Conservation (phyloP, 2,329 filamentous ascomycete genomes). For the Colletotrichum salicis region DNA sequence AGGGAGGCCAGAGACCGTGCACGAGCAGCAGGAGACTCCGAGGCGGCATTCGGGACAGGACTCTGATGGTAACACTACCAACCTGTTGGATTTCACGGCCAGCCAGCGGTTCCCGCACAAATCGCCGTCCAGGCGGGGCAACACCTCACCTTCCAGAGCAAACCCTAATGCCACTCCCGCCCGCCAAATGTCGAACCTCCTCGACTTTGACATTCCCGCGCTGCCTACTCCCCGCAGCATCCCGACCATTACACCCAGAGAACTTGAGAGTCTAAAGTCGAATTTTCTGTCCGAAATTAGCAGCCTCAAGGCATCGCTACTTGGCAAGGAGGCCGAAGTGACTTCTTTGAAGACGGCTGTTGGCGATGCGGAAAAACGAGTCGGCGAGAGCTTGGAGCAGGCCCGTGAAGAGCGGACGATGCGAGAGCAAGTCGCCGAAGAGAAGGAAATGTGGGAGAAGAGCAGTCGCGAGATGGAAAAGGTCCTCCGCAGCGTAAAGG, state of each 20-base stretch:
- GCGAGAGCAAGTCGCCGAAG: conserved; percentile 77
- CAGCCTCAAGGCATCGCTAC: conserved; percentile 89
- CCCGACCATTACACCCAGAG: conserved; percentile 88
- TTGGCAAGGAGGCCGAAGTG: conserved; percentile 93
- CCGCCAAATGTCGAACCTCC: conserved; percentile 72
- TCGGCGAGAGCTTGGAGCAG: conserved; percentile 85
- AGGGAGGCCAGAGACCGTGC: conserved; percentile 46
- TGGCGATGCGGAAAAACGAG: conserved; percentile 89
- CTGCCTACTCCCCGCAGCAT: conserved; percentile 91
- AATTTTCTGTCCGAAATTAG: conserved; percentile 92
- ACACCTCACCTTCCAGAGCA: conserved; percentile 27
- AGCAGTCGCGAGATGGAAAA: conserved; percentile 87
- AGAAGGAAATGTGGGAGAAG: conserved; percentile 86
- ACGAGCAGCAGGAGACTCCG: conserved; percentile 45
- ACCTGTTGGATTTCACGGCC: conserved; percentile 89
- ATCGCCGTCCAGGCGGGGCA: conserved; percentile 57
- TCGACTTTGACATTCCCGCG: conserved; percentile 94
- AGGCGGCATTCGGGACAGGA: conserved; percentile 52
- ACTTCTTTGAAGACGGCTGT: conserved; percentile 87
- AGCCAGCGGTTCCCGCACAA: conserved; percentile 64
- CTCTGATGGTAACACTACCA: conserved; percentile 73
- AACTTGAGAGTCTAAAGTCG: conserved; percentile 93
- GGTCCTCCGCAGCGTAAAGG: conserved; percentile 81
- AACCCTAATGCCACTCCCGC: conserved; percentile 58
- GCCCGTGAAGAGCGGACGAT: conserved; percentile 79